Conservation (phyloP, 2,329 filamentous ascomycete species). For the Alternaria sp. region DNA sequence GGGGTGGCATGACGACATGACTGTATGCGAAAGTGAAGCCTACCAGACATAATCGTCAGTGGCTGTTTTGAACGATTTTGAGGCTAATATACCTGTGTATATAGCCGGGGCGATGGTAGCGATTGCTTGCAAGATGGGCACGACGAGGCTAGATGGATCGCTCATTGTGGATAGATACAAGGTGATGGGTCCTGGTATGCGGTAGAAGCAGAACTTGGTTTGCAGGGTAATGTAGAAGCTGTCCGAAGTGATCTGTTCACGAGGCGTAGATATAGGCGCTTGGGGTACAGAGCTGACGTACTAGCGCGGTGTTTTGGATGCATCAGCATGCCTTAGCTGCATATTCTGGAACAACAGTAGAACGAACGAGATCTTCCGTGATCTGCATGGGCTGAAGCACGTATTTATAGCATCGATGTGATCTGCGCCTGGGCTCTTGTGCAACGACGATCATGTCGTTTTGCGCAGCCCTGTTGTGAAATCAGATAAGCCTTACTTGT, state of each 20-base stretch:
- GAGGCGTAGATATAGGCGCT: background rate
- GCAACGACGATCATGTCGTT: background rate
- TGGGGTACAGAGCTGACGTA: background rate
- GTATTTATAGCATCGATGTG: background rate
- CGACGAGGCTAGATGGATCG: background rate
- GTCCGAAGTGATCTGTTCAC: background rate
- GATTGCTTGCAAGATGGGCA: conserved; percentile 20
- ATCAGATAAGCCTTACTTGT: background rate
- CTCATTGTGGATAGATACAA: background rate
- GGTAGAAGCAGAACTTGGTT: too few species aligned
- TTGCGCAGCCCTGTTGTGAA: background rate
- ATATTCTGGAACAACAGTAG: background rate
- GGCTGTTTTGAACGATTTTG: background rate
- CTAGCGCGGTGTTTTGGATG: background rate
- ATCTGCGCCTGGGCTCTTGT: background rate
- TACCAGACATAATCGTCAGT: background rate
- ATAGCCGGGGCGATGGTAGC: conserved; percentile 32
- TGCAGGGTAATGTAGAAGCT: background rate
- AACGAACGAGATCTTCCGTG: background rate
- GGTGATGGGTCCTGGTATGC: background rate
- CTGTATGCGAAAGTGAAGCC: conserved; percentile 44
- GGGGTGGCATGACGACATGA: conserved; percentile 45
- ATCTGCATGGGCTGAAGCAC: background rate
- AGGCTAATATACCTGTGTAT: conserved; percentile 23
- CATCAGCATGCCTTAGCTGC: background rate